Percentiles rank a stretch among this genome's conserved stretches.
Conservation (phyloP, 148 eudicot genomes). For the Chenopodium suecicum region DNA sequence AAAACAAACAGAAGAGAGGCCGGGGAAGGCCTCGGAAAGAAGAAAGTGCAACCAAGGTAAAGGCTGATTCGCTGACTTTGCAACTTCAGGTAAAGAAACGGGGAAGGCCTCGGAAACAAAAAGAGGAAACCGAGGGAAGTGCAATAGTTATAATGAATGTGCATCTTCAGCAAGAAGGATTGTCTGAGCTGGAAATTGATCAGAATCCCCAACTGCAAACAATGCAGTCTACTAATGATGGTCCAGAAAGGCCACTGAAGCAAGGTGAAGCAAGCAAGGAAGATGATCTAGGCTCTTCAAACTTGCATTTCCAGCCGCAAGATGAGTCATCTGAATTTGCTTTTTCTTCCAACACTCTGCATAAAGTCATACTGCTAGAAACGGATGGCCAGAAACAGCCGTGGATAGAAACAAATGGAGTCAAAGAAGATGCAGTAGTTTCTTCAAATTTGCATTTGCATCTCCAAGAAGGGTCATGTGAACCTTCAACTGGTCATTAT, state of each 20-base stretch:
- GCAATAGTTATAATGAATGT: background rate
- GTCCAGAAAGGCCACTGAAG: background rate
- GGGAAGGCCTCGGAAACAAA: constrained; percentile 10
- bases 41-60: background rate
- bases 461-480: too few relatives aligned
- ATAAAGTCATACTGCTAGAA: too few relatives aligned
- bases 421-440: too few relatives aligned
- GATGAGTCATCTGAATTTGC: background rate
- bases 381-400: too few relatives aligned
- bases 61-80: too few relatives aligned
- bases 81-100: background rate
- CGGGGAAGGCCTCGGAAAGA: constrained; percentile 2
- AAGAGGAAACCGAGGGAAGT: constrained; percentile 9
- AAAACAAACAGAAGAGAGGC: background rate
- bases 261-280: background rate
- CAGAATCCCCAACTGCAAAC: background rate
- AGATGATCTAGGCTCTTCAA: background rate
- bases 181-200: background rate
- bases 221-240: background rate
- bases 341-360: background rate
- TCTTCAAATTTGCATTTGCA: too few relatives aligned
- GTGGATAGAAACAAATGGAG: too few relatives aligned
- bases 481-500: too few relatives aligned
- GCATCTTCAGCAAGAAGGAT: background rate
- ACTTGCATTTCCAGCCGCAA: background rate